Evolutionary conservation across 2,329 filamentous ascomycete genomes (phyloP).

Genomic region (Diaporthe longicolla): DNA sequence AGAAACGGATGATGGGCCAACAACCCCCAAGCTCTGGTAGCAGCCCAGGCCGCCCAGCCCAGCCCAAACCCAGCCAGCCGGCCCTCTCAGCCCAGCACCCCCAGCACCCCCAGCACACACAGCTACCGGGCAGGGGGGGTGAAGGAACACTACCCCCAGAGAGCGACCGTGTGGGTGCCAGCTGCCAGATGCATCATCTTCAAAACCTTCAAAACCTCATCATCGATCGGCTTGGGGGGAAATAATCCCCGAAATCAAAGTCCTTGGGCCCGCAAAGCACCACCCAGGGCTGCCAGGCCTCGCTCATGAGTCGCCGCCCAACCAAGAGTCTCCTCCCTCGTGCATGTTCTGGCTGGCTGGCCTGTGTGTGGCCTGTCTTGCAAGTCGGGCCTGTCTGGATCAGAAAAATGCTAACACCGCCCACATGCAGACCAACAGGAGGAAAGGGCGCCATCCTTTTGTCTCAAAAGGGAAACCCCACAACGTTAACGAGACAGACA

Average conservation of each 20-base stretch:
- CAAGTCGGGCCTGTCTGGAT: not conserved
- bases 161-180: not conserved
- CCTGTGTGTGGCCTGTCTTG: not conserved
- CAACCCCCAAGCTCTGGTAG: not conserved
- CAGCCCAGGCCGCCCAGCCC: not conserved
- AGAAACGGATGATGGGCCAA: slow-evolving; percentile 4
- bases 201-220: slow-evolving; percentile 20
- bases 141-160: no score
- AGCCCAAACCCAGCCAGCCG: no score
- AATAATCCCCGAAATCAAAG: slow-evolving; percentile 28
- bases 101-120: no score
- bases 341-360: slow-evolving; percentile 2
- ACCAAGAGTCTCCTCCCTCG: slow-evolving; percentile 8
- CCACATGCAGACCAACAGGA: slow-evolving; percentile 2
- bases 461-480: slow-evolving; percentile 17
- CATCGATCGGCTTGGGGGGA: slow-evolving; percentile 24
- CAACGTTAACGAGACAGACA: slow-evolving; percentile 3
- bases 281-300: not conserved
- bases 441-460: not conserved
- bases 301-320: slow-evolving; percentile 28
- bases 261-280: slow-evolving; percentile 15
- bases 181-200: not conserved
- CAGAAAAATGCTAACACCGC: not conserved
- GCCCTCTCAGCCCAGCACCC: no score
- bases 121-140: not conserved